Evolutionary conservation across 306 rosid species (phyloP), one percentile per base, ranked within the genome.

Genomic region (Abrus pulchellus): DNA sequence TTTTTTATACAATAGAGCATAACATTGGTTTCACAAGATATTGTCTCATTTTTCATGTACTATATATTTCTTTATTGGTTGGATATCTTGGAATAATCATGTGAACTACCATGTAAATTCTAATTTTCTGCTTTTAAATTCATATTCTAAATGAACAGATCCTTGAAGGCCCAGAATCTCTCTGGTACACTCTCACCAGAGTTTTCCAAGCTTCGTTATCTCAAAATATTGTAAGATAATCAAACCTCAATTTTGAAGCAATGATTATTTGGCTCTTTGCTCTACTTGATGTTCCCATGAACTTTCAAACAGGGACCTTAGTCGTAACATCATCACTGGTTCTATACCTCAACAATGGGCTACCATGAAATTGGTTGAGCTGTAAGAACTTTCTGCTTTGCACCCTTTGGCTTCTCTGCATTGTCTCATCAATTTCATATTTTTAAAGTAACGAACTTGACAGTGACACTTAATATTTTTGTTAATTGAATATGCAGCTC

Each of bases 341-440:
- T 81, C 88, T 76, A 60, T 94, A 68, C 99, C 99, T 56, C 68
- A 63, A 64, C 89, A 91, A 80, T 94, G 95, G 99, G 84, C 85
- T 73, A 77, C 91, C 52, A 86, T 94, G 94, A 89, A 27, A 30
- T 87, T 94, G 89, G 86, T 65, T 5, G 87, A 82, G 2, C 82
- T 94, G 99, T 94, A 86, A 89, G 92, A 77, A 75, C 63, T 72
- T 67, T 63, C 67, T 83, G 50, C 61, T 78, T 14, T 55, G 9
- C 52, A 65, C 36, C 36, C 12, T 74, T 68, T 88, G 61, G 29
- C 66, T 84, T 72, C 79, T 52, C 7, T 65, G 69, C 28, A 56
- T 74, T 71, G 10, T 45, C 55, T 32, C 47, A 60, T 48, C 28
- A 1, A 30, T 79, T 78, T 62, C 47, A 61, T 80, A 40, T 68